Conservation (phyloP, 305 asterid genomes). For the Fraxinus albicans region DNA sequence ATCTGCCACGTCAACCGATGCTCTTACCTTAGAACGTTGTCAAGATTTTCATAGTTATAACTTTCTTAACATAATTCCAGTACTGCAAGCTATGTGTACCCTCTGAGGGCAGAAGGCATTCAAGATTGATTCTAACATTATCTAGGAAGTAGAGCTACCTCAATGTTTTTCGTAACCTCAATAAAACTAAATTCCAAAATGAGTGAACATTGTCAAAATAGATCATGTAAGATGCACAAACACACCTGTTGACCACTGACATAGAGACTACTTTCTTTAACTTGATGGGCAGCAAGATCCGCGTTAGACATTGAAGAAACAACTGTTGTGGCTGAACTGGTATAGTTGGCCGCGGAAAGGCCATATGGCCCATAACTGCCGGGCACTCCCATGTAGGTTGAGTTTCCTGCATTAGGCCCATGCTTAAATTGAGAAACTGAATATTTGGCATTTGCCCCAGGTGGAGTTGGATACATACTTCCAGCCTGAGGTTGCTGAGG, state of each 20-base stretch:
- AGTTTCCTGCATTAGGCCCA: constrained; percentile 64
- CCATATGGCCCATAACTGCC: constrained; percentile 74
- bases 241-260: constrained; percentile 76
- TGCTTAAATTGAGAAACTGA: constrained; percentile 76
- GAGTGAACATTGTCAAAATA: constrained; percentile 4
- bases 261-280: constrained; percentile 65
- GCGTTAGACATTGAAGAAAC: constrained; percentile 69
- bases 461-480: constrained; percentile 58
- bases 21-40: too few relatives aligned
- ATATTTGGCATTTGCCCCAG: constrained; percentile 72
- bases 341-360: constrained; percentile 57
- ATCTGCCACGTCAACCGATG: too few relatives aligned
- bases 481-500: constrained; percentile 88
- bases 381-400: constrained; percentile 62
- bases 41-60: background rate
- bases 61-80: background rate
- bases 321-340: constrained; percentile 51
- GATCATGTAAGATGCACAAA: background rate
- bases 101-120: background rate
- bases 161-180: background rate
- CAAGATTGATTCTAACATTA: background rate
- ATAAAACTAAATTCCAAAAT: background rate
- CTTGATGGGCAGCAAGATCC: constrained; percentile 56
- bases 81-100: background rate
- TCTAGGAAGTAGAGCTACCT: background rate